Evolutionary conservation across 305 asterid species (phyloP), one percentile per base, ranked within the genome.

Genomic region (Rubia balearica): DNA sequence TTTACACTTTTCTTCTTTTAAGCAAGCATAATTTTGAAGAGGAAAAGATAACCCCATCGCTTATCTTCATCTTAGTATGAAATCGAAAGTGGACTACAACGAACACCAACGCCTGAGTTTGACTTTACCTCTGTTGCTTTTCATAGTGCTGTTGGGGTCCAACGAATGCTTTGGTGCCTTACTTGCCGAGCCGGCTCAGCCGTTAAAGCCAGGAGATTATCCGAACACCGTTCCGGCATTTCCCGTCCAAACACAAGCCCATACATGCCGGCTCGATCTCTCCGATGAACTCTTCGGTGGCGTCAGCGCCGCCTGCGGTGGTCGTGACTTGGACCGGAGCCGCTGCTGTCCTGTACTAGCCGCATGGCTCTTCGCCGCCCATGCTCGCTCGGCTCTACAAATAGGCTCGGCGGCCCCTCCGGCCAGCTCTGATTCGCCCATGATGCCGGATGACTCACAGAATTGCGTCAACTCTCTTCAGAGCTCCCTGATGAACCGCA

Each of bases 361-460:
- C 22, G 64, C 64, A 22, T 59, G 64, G 64, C 64, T 59, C 38
- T 59, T 59, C 64, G 64, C 64, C n/a, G 64, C 64, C 16, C 64
- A 59, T 24, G 64, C 64, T 24, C 64, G 64, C 64, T 59, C 75
- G 94, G 92, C 56, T 89, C 86, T 62, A 88, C 63, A 68, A 89
- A 82, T 27, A 87, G 48, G 13, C 67, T n/a, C 84, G 4, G 79
- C 87, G 33, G 73, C 87, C 6, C 80, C 87, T 9, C 85, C 91
- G 2, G 76, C 86, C 14, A 74, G 85, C 6, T 80, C 93, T 1
- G 94, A 87, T 0, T 41, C 85, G 70, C 98, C 98, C 14, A 87
- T 89, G 97, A 86, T 90, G 92, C 98, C 98, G 3, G 96, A 90
- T 56, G 98, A 93, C 82, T 88, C 97, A 1, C 98, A 93, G 83